Conservation (phyloP, 139 green algal genomes). For the Coccomyxa sp. region DNA sequence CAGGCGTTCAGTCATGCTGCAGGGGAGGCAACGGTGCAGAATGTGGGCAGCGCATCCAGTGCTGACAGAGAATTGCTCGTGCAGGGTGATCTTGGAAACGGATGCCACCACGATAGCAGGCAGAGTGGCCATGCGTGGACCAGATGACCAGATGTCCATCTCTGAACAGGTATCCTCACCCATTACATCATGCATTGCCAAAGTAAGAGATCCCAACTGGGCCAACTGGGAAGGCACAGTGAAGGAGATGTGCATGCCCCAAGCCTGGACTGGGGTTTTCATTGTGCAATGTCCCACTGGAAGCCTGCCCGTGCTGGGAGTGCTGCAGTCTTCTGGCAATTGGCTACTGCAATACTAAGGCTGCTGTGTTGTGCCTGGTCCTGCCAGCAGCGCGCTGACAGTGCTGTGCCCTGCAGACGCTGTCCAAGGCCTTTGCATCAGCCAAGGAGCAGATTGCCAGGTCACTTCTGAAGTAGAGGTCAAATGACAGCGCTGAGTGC, state of each 20-base stretch:
- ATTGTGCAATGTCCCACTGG: background rate
- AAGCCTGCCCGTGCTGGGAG: too few relatives aligned
- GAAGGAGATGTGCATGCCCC: background rate
- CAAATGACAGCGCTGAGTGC: too few relatives aligned
- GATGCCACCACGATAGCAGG: slow-evolving; percentile 82
- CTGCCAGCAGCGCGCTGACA: too few relatives aligned
- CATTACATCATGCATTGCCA: background rate
- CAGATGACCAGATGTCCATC: slow-evolving; percentile 74
- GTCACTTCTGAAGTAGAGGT: slow-evolving; percentile 84
- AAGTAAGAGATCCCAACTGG: background rate
- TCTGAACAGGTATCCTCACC: slow-evolving; percentile 62
- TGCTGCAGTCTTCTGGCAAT: too few relatives aligned
- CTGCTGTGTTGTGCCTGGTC: background rate
- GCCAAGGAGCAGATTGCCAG: slow-evolving; percentile 88
- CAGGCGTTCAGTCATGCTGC: background rate
- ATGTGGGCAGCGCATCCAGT: background rate
- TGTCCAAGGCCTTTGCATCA: slow-evolving; percentile 79
- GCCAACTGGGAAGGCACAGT: too few relatives aligned
- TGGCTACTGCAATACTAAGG: background rate
- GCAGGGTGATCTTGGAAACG: slow-evolving; percentile 94
- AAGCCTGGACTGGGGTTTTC: background rate
- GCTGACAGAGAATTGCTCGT: background rate
- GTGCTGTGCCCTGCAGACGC: slow-evolving; percentile 56
- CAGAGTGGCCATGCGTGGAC: slow-evolving; percentile 90
- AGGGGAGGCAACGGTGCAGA: background rate